Conservation (phyloP, 495 filamentous ascomycete species). For the Talaromyces stipitatus region DNA sequence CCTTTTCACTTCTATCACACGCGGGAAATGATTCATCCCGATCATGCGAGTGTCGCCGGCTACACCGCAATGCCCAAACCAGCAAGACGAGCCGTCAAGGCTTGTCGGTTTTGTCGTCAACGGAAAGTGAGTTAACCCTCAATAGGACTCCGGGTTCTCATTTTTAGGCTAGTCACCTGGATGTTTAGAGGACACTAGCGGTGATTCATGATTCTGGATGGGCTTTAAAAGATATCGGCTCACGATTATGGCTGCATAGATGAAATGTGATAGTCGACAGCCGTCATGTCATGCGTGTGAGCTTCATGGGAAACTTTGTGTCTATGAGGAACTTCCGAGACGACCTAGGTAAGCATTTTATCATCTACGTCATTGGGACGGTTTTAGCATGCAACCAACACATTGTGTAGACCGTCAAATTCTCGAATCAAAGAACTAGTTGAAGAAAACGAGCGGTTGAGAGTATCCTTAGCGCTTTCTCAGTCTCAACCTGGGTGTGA, state of each 20-base stretch:
- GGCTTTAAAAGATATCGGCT: not conserved
- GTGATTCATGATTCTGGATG: not conserved
- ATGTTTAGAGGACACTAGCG: no score
- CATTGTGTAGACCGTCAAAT: constrained; percentile 18
- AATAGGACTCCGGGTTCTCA: not conserved
- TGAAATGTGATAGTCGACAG: constrained; percentile 22
- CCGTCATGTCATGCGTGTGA: constrained; percentile 19
- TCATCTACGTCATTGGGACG: no score
- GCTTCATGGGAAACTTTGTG: not conserved
- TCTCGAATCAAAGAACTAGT: constrained; percentile 20
- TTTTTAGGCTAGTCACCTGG: no score
- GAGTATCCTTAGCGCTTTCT: constrained; percentile 12
- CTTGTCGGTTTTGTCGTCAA: constrained; percentile 21
- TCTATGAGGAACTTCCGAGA: constrained; percentile 3
- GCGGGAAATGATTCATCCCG: not conserved
- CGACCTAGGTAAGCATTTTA: not conserved
- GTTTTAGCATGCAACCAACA: not conserved
- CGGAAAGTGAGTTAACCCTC: constrained; percentile 17
- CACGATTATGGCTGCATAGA: constrained; percentile 6
- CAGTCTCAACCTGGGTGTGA: not conserved
- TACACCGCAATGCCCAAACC: not conserved
- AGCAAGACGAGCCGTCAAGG: constrained; percentile 15
- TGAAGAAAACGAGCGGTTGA: constrained; percentile 16
- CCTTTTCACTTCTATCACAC: not conserved
- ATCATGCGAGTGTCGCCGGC: not conserved